Percentiles rank a stretch among this genome's conserved stretches.
Conservation (phyloP, 768 basidiomycete species). For the Termitomyces sp. region DNA sequence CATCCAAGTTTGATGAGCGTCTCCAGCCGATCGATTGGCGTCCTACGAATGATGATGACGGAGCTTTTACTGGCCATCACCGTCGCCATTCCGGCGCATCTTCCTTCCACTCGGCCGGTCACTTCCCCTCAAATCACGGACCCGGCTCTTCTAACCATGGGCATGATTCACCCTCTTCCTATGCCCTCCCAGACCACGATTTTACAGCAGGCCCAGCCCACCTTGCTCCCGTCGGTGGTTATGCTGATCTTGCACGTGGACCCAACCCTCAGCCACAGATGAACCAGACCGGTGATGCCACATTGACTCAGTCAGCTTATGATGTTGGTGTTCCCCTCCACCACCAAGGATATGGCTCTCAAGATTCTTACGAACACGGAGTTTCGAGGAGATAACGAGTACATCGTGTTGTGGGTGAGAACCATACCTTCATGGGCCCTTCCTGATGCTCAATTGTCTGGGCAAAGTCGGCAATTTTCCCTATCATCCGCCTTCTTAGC, state of each 20-base stretch:
- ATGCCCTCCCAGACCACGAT: constrained; percentile 65
- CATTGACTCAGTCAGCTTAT: constrained; percentile 43
- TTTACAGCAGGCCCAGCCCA: constrained; percentile 58
- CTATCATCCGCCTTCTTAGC: constrained; percentile 10
- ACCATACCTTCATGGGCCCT: constrained; percentile 4
- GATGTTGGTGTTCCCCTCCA: constrained; percentile 58
- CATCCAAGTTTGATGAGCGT: constrained; percentile 74
- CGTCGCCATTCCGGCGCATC: constrained; percentile 54
- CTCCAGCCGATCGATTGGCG: constrained; percentile 89
- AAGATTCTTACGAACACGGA: constrained; percentile 21
- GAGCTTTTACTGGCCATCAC: constrained; percentile 43
- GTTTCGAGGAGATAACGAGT: constrained; percentile 6
- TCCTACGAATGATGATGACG: constrained; percentile 50
- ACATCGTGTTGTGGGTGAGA: not conserved
- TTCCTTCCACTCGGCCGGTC: constrained; percentile 61
- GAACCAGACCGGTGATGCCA: constrained; percentile 44
- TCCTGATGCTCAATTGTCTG: constrained; percentile 2
- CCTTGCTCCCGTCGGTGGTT: constrained; percentile 69
- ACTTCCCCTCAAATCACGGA: constrained; percentile 23
- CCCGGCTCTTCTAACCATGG: constrained; percentile 24
- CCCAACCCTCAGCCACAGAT: constrained; percentile 64
- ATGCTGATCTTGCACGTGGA: constrained; percentile 77
- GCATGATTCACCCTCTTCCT: constrained; percentile 24
- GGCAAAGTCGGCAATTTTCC: constrained; percentile 13
- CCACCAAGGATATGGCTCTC: constrained; percentile 41